Evolutionary conservation across 2,329 filamentous ascomycete genomes (phyloP), one percentile per base, ranked within the genome.

Genomic region (Apiospora phragmitis): DNA sequence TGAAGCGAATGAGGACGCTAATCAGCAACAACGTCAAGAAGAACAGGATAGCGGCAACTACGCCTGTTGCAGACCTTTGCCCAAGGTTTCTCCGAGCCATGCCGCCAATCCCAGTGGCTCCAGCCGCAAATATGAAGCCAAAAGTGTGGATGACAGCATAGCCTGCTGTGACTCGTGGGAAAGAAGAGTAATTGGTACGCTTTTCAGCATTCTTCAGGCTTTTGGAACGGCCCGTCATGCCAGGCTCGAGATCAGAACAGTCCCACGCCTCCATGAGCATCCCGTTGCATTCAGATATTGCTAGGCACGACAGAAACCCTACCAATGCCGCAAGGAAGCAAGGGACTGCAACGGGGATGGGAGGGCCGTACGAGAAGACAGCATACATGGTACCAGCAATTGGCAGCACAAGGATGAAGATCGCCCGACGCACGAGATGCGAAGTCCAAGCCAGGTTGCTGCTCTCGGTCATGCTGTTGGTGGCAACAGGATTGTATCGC

Each of bases 221-320:
- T 38, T 81, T 83, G n/a, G 85, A 85, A 21, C 85, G 84, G 41
- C 88, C 88, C 8, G 87, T 92, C 84, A 92, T 91, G 14, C 91
- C 91, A 2, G 91, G 90, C 74, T 93, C 92, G 4, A 95, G 84
- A 79, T 95, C 93, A 51, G 91, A 93, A n/a, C 90, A 93, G 78
- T 95, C 93, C 79, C 92, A 95, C 0, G 90, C 91, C 77, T 94
- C 92, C 92, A 95, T 94, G 77, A 94, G 87, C 42, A 95, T 82
- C 0, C 92, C 92, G 73, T 92, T 89, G 79, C 92, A 94, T 80
- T 95, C 93, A 2, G 92, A 89, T 65, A 94, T 90, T 1, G 92
- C 92, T 12, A 95, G 86, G 68, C 90, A 91, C 1, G 91, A 92
- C 6, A 94, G 82, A 75, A 93, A 93, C 0, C 91, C 92, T 18